phyloP scores from a whole-genome alignment of 768 basidiomycete species.

The Daedaleopsis sinensis region DNA sequence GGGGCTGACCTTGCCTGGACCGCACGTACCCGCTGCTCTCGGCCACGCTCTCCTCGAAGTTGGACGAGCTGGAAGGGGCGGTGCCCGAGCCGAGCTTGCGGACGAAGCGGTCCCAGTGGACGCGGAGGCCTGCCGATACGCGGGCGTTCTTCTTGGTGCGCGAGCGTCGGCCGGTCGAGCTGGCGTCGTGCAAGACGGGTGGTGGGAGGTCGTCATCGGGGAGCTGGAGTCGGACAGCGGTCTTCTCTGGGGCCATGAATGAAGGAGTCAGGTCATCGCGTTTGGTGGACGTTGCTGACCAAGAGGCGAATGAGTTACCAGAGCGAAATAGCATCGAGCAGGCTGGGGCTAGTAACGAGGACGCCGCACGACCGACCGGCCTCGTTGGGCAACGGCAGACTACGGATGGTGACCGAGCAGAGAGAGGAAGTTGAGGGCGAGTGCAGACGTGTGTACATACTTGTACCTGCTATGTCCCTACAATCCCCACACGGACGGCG shows the following conservation, averaged over 20 bases:
- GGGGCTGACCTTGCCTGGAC: slow-evolving; percentile 22
- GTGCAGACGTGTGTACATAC: too few species aligned
- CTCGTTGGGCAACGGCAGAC: too few species aligned
- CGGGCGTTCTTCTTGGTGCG: slow-evolving; percentile 28
- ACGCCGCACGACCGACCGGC: neutral
- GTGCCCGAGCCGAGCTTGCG: slow-evolving; percentile 37
- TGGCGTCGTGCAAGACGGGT: slow-evolving; percentile 17
- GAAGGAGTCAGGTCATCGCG: slow-evolving; percentile 17
- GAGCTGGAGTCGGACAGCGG: slow-evolving; percentile 6
- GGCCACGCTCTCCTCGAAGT: slow-evolving; percentile 47
- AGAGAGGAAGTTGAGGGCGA: too few species aligned
- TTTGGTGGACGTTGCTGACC: slow-evolving; percentile 16
- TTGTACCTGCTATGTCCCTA: too few species aligned
- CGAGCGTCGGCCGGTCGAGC: slow-evolving; percentile 18
- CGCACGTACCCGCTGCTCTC: slow-evolving; percentile 42
- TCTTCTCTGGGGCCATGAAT: slow-evolving; percentile 13
- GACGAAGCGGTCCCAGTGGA: slow-evolving; percentile 36
- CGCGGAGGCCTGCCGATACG: slow-evolving; percentile 29
- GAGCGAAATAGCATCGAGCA: slow-evolving; percentile 15
- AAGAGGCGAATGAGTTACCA: slow-evolving; percentile 16
- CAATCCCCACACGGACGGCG: too few species aligned
- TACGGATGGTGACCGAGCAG: too few species aligned
- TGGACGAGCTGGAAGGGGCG: slow-evolving; percentile 52
- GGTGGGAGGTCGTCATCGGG: slow-evolving; percentile 15
- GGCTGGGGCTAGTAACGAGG: neutral